These are phyloP conservation scores for Paraconiothyrium sp. DNA, from an alignment of 2,329 filamentous ascomycete species.

Conservation along the genomic window DNA sequence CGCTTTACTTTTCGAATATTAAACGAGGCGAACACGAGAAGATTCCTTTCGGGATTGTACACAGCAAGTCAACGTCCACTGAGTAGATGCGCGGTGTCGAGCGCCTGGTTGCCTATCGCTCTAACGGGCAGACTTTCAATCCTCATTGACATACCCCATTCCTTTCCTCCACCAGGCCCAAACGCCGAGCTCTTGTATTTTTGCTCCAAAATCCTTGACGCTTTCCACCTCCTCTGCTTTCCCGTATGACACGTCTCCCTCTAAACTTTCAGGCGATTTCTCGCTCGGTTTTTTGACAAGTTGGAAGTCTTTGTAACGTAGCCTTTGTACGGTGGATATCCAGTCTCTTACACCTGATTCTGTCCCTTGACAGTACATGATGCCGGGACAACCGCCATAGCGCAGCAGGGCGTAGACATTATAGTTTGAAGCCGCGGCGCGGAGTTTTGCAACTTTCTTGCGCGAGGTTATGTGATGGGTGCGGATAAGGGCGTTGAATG, in stretches of 20 bases:
- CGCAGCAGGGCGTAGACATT: slow-evolving; percentile 72
- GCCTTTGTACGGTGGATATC: slow-evolving; percentile 69
- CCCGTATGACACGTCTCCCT: slow-evolving; percentile 29
- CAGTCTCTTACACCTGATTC: slow-evolving; percentile 66
- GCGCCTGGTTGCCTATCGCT: neutral
- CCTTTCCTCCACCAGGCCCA: slow-evolving; percentile 72
- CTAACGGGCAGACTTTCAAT: slow-evolving; percentile 8
- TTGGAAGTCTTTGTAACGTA: slow-evolving; percentile 79
- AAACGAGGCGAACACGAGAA: neutral
- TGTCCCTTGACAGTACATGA: slow-evolving; percentile 80
- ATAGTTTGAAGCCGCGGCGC: slow-evolving; percentile 69
- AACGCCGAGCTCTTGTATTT: slow-evolving; percentile 69
- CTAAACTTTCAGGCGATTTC: slow-evolving; percentile 28
- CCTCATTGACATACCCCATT: slow-evolving; percentile 65
- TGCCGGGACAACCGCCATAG: slow-evolving; percentile 74
- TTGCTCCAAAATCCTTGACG: slow-evolving; percentile 70
- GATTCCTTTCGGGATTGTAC: neutral
- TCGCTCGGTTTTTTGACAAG: slow-evolving; percentile 64
- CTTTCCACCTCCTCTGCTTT: slow-evolving; percentile 67
- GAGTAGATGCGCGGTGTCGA: neutral
- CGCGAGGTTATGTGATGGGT: slow-evolving; percentile 85
- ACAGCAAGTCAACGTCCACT: neutral
- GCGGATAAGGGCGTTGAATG: slow-evolving; percentile 71
- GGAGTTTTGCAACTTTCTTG: slow-evolving; percentile 73
- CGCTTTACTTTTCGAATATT: neutral